These are phyloP conservation scores for Heterobasidion occidentale DNA, from an alignment of 1,284 basidiomycete genomes.

Conservation along the genomic window DNA sequence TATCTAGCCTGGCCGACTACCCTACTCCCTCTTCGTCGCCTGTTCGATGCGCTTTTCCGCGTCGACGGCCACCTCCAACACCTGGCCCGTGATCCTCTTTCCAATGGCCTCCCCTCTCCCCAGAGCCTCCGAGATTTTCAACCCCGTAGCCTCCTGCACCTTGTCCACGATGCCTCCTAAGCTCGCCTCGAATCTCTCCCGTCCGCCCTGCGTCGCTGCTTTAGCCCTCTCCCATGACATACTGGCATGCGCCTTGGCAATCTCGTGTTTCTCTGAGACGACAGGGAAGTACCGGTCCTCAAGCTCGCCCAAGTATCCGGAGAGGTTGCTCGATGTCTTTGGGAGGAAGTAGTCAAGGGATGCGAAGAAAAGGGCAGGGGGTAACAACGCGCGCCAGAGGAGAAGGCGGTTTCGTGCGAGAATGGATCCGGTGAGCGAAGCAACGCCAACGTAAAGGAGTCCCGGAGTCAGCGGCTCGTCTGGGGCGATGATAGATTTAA, in stretches of 20 bases:
- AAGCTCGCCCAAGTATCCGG: constrained; percentile 55
- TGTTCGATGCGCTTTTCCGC: background rate
- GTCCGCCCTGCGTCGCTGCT: constrained; percentile 18
- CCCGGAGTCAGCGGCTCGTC: constrained; percentile 83
- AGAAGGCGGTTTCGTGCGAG: constrained; percentile 71
- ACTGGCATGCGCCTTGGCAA: constrained; percentile 51
- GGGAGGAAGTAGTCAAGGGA: constrained; percentile 78
- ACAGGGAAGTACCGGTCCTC: constrained; percentile 67
- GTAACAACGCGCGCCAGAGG: constrained; percentile 59
- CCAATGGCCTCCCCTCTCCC: background rate
- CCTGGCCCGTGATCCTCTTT: constrained; percentile 5
- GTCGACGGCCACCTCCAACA: constrained; percentile 4
- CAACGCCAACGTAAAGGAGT: constrained; percentile 80
- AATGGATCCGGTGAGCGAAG: constrained; percentile 82
- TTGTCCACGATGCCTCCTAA: constrained; percentile 44
- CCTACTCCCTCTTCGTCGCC: background rate
- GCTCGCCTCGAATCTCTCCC: constrained; percentile 35
- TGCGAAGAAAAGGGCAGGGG: constrained; percentile 58
- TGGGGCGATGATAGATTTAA: constrained; percentile 75
- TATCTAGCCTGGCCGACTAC: background rate
- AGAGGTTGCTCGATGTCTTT: constrained; percentile 64
- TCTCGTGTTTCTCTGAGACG: constrained; percentile 61
- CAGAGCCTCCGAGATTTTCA: constrained; percentile 61
- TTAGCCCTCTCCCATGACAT: constrained; percentile 38
- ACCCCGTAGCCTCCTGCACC: constrained; percentile 63